Evolutionary conservation across 805 yeast species (phyloP).

Genomic region (Candida germanica): DNA sequence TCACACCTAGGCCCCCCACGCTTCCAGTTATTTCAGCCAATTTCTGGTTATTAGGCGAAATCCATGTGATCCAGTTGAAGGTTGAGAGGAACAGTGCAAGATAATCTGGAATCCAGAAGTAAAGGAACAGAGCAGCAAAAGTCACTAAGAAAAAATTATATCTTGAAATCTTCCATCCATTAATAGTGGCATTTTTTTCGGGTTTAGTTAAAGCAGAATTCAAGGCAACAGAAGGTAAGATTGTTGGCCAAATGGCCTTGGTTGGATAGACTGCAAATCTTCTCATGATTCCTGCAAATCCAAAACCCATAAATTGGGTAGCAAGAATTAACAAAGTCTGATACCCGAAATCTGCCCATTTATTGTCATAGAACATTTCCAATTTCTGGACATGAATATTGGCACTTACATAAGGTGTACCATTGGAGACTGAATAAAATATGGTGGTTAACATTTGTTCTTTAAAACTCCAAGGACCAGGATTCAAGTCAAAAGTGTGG

Average conservation of each 20-base stretch:
- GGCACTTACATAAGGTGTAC: slow-evolving; percentile 22
- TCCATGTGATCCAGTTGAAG: slow-evolving; percentile 60
- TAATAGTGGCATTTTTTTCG: slow-evolving; percentile 22
- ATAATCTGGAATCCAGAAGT: slow-evolving; percentile 46
- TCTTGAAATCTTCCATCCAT: slow-evolving; percentile 30
- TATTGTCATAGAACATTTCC: slow-evolving; percentile 17
- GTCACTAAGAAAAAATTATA: slow-evolving; percentile 19
- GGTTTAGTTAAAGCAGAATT: slow-evolving; percentile 26
- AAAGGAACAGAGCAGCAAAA: slow-evolving; percentile 31
- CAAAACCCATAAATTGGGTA: slow-evolving; percentile 25
- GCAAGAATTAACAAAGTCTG: slow-evolving; percentile 21
- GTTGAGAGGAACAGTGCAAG: slow-evolving; percentile 38
- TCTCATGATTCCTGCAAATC: slow-evolving; percentile 27
- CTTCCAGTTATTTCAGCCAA: slow-evolving; percentile 51
- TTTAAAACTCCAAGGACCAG: slow-evolving; percentile 53
- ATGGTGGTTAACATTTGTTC: slow-evolving; percentile 64
- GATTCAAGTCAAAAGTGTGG: slow-evolving; percentile 37
- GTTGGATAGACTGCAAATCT: slow-evolving; percentile 24
- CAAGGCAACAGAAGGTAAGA: slow-evolving; percentile 27
- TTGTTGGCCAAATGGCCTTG: slow-evolving; percentile 25
- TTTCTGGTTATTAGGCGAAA: slow-evolving; percentile 47
- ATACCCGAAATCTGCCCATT: slow-evolving; percentile 27
- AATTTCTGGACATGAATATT: slow-evolving; percentile 26
- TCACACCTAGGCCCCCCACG: slow-evolving; percentile 47
- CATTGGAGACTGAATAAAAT: slow-evolving; percentile 15